Conservation (phyloP, 495 filamentous ascomycete species). For the Penicillium antarcticum region DNA sequence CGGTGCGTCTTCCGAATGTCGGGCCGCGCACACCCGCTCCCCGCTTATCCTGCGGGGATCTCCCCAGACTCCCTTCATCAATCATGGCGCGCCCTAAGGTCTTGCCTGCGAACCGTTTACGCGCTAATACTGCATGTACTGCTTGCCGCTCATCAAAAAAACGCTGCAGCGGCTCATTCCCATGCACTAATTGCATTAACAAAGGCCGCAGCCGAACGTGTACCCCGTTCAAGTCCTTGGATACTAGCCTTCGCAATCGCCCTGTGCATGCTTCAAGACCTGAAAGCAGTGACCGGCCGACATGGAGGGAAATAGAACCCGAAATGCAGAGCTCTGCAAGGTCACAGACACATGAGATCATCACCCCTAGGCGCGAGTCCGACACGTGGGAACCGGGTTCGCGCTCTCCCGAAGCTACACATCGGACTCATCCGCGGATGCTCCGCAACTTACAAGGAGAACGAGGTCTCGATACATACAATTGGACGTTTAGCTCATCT, state of each 20-base stretch:
- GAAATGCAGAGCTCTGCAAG: not conserved
- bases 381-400: constrained; percentile 11
- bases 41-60: constrained; percentile 5
- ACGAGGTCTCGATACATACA: constrained; percentile 19
- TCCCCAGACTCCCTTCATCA: constrained; percentile 1
- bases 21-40: constrained; percentile 5
- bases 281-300: not conserved
- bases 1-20: not conserved
- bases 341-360: not conserved
- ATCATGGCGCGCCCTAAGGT: constrained; percentile 40
- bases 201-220: constrained; percentile 31
- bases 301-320: not conserved
- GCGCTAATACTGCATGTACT: constrained; percentile 35
- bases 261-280: not conserved
- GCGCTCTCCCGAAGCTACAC: constrained; percentile 30
- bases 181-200: constrained; percentile 35
- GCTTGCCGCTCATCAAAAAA: constrained; percentile 38
- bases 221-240: constrained; percentile 25
- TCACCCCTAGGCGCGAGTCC: not conserved
- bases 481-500: not conserved
- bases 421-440: constrained; percentile 39
- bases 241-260: constrained; percentile 6
- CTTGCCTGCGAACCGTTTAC: constrained; percentile 32
- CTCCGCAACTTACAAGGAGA: constrained; percentile 36
- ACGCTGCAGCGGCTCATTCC: constrained; percentile 39